A percentile compares a stretch with the other conserved stretches of the same genome.
Conservation (phyloP, 139 green algal species). For the Gonium pectorale region DNA sequence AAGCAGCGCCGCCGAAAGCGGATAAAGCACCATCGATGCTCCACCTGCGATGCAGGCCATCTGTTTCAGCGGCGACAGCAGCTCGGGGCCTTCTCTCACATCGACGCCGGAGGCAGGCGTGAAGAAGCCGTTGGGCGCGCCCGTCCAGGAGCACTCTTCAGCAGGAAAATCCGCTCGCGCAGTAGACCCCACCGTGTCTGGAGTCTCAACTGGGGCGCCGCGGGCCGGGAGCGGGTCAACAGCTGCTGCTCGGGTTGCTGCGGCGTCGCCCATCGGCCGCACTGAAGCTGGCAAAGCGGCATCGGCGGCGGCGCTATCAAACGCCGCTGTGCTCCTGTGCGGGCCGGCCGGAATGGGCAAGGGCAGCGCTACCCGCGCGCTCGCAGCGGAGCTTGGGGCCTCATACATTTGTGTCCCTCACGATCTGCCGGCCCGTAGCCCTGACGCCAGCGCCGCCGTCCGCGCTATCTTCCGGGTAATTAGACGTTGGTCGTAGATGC, state of each 20-base stretch:
- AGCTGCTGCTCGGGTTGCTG: neutral
- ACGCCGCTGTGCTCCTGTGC: neutral
- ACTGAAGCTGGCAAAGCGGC: neutral
- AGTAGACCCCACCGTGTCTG: neutral
- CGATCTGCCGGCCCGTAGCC: neutral
- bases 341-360: constrained; percentile 16
- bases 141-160: neutral
- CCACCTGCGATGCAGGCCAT: neutral
- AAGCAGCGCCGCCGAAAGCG: neutral
- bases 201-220: no score
- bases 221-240: neutral
- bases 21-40: neutral
- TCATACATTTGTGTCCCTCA: neutral
- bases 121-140: no score
- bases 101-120: no score
- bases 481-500: neutral
- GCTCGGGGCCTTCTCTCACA: no score
- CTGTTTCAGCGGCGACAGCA: no score
- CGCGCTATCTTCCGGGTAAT: neutral
- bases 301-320: neutral
- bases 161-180: neutral
- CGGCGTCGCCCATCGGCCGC: neutral
- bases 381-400: neutral
- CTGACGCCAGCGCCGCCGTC: neutral
- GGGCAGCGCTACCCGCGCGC: neutral